Conservation (phyloP, 805 yeast species). For the Ogataea thermomethanolica region DNA sequence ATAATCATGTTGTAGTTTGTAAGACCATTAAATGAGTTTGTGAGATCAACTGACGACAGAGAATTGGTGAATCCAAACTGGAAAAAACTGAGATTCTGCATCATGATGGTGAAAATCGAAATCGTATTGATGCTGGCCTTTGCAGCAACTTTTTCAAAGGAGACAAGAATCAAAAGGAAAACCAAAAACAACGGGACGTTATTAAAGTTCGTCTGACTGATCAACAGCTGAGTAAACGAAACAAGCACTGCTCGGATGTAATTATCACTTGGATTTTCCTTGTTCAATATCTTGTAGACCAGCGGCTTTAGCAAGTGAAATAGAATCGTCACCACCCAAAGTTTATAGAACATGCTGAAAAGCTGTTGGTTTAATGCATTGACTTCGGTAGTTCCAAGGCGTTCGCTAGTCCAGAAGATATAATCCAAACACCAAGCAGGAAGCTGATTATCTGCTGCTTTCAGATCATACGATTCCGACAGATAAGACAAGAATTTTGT, state of each 20-base stretch:
- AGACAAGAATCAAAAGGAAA: slow-evolving; percentile 32
- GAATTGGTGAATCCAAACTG: slow-evolving; percentile 90
- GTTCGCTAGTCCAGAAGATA: slow-evolving; percentile 31
- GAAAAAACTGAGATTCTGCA: slow-evolving; percentile 79
- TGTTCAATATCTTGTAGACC: background rate
- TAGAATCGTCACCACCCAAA: background rate
- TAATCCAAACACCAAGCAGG: slow-evolving; percentile 26
- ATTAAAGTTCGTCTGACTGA: slow-evolving; percentile 52
- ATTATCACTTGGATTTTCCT: slow-evolving; percentile 4
- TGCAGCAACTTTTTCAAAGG: slow-evolving; percentile 17
- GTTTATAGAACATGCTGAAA: slow-evolving; percentile 21
- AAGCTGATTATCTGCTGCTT: slow-evolving; percentile 6
- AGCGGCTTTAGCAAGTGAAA: slow-evolving; percentile 19
- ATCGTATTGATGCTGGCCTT: slow-evolving; percentile 18
- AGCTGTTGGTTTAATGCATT: slow-evolving; percentile 25
- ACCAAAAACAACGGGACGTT: slow-evolving; percentile 50
- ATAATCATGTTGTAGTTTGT: slow-evolving; percentile 60
- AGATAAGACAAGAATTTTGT: slow-evolving; percentile 28
- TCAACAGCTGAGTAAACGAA: slow-evolving; percentile 39
- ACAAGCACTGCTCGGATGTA: slow-evolving; percentile 37
- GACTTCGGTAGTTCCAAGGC: slow-evolving; percentile 30
- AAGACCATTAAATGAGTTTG: slow-evolving; percentile 91
- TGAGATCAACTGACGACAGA: slow-evolving; percentile 82
- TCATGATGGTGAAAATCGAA: slow-evolving; percentile 40
- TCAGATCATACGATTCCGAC: slow-evolving; percentile 27